phyloP scores from a whole-genome alignment of 2,329 filamentous ascomycete genomes.

The Colletotrichum sp. region DNA sequence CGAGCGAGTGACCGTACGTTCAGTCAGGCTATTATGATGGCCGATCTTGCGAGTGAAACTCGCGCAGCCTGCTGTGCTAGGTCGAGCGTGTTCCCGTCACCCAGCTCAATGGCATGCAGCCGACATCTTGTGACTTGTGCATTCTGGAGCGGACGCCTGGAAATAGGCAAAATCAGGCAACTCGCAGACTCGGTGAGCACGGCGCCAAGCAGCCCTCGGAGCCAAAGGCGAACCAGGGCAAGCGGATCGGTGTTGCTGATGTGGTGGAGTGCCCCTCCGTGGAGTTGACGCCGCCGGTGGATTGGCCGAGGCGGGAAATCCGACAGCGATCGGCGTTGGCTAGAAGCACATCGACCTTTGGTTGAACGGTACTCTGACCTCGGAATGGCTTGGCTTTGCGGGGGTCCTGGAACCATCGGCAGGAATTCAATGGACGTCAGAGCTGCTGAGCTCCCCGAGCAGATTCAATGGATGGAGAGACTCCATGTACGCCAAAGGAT shows the following conservation, averaged over 20 bases:
- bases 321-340: conserved; percentile 18
- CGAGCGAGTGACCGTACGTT: neutral
- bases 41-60: neutral
- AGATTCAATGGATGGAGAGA: neutral
- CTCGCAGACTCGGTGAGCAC: conserved; percentile 7
- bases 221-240: neutral
- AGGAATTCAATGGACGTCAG: neutral
- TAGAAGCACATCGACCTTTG: conserved; percentile 11
- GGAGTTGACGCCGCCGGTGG: neutral
- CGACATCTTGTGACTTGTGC: conserved; percentile 14
- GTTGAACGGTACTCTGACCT: neutral
- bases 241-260: neutral
- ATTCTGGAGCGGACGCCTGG: neutral
- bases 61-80: neutral
- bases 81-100: neutral
- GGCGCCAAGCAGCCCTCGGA: conserved; percentile 5
- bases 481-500: neutral
- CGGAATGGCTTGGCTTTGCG: conserved; percentile 10
- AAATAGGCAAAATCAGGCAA: conserved; percentile 17
- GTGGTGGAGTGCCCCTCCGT: conserved; percentile 2
- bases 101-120: neutral
- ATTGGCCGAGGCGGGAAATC: conserved; percentile 18
- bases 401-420: conserved; percentile 15
- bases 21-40: neutral
- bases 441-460: neutral